Evolutionary conservation across 2,329 filamentous ascomycete genomes (phyloP), one percentile per base, ranked within the genome.

Genomic region (Fusarium xylarioides): DNA sequence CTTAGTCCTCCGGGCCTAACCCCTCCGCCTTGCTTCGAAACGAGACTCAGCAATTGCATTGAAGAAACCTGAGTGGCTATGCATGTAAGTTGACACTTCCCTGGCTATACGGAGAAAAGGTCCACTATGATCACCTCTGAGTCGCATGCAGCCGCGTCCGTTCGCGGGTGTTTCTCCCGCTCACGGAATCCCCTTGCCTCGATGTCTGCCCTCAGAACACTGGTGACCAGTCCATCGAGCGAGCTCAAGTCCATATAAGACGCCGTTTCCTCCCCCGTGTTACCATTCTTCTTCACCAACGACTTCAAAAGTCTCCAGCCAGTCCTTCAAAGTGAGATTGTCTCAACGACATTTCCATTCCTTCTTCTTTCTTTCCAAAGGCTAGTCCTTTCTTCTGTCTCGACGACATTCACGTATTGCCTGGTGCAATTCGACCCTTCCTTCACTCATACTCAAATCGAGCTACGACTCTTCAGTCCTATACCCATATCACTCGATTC

Each of bases 11-110:
- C 74, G 71, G 66, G 72, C 77, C 77, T 77, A 79, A 73, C 71
- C 66, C 74, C 76, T 80, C 80, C 81, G 79, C 78, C 77, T 79
- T 80, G 80, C 82, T 75, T 83, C 82, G 80, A 83, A 83, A 81
- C 78, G 68, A 72, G 76, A 75, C 75, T 76, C 75, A 66, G 49
- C 60, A 47, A 66, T 63, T 53, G 61, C 62, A 47, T 67, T 71
- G 56, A 67, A 56, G 37, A 56, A 66, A 40, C 70, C 71, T 76
- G 71, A 80, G 69, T 78, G 76, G 76, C 68, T 66, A 54, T 67
- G 63, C 32, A 32, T 23, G 68, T 44, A 63, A 62, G 52, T 61
- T 77, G 77, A 76, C 62, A 66, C 80, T 80, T 79, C 78, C 81
- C 78, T 76, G 76, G 76, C 74, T 76, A 46, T 53, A 74, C 42